These are phyloP conservation scores for Penicillium occitanis DNA, from an alignment of 2,329 filamentous ascomycete genomes.

Conservation along the genomic window DNA sequence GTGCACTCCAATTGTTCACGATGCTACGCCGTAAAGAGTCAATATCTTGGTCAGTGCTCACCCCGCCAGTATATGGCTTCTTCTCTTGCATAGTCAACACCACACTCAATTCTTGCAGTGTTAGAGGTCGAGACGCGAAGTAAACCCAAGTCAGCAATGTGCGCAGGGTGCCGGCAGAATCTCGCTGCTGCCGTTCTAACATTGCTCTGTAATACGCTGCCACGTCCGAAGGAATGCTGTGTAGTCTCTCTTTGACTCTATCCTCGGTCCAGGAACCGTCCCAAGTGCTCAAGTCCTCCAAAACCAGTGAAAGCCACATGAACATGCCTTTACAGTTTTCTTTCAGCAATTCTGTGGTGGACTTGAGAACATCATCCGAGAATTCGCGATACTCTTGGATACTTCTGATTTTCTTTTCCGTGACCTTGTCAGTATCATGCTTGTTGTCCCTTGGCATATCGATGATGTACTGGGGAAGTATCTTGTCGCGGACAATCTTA, in stretches of 20 bases:
- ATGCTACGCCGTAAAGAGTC: background rate
- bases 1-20: background rate
- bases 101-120: conserved; percentile 1
- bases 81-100: conserved; percentile 2
- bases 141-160: conserved; percentile 4
- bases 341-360: background rate
- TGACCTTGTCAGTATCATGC: background rate
- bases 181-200: conserved; percentile 4
- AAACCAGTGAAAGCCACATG: conserved; percentile 8
- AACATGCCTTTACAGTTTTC: conserved; percentile 7
- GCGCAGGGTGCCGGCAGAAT: background rate
- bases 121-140: conserved; percentile 4
- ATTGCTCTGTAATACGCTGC: conserved; percentile 2
- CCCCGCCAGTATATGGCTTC: conserved; percentile 3
- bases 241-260: conserved; percentile 8
- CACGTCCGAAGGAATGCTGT: conserved; percentile 10
- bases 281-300: conserved; percentile 9
- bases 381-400: conserved; percentile 2
- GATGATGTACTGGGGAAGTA: background rate
- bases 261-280: conserved; percentile 6
- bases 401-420: conserved; percentile 3
- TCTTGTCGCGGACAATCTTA: background rate
- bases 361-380: conserved; percentile 2
- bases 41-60: background rate
- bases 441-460: conserved; percentile 6